Percentiles rank a stretch among this genome's conserved stretches.
phyloP scores from a whole-genome alignment of 106 monocot species.

The Platanthera zijinensis region DNA sequence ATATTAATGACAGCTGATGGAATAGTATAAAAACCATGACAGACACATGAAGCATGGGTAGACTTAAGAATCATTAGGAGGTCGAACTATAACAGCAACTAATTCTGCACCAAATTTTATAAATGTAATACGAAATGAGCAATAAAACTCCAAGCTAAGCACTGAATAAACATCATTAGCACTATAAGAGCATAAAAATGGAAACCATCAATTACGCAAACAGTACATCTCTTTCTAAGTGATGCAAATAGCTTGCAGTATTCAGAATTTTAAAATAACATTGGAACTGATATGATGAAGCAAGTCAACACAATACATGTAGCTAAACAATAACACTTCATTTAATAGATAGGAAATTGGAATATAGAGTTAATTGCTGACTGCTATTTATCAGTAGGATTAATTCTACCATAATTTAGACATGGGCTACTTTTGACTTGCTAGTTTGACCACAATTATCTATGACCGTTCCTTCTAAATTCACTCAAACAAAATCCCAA shows the following conservation, averaged over 20 bases:
- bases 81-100: neutral
- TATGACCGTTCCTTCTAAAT: too few relatives aligned
- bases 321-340: neutral
- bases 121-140: neutral
- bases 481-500: too few relatives aligned
- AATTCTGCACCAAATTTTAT: neutral
- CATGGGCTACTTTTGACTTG: neutral
- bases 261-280: neutral
- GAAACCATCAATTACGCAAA: too few relatives aligned
- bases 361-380: neutral
- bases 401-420: neutral
- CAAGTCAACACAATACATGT: neutral
- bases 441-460: neutral
- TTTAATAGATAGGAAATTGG: neutral
- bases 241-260: neutral
- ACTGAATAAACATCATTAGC: neutral
- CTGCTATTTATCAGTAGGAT: neutral
- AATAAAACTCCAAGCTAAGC: neutral
- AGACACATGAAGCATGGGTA: neutral
- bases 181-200: neutral
- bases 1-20: too few relatives aligned
- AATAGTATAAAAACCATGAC: neutral
- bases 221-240: neutral
- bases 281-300: neutral
- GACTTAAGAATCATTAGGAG: neutral